Evolutionary conservation across 371 early-diverging fungal species (phyloP).

Genomic region (Saksenaea vasiformis): DNA sequence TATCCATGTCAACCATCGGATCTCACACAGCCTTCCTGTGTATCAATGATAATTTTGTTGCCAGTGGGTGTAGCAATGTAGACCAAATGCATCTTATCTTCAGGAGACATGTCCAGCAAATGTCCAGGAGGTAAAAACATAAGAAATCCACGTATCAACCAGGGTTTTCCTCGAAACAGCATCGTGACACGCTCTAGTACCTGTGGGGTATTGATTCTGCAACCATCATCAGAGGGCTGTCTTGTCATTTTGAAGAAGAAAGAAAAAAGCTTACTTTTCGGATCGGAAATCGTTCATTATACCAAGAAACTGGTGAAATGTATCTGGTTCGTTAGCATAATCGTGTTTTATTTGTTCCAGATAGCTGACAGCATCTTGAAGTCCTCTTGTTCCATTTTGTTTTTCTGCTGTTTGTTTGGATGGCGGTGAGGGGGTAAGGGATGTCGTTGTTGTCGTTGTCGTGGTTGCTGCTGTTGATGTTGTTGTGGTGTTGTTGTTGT

Average conservation of each 20-base stretch:
- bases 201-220: constrained; percentile 37
- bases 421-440: neutral
- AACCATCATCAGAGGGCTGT: neutral
- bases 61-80: constrained; percentile 33
- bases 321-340: constrained; percentile 21
- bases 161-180: constrained; percentile 34
- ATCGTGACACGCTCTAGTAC: constrained; percentile 36
- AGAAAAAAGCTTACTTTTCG: constrained; percentile 25
- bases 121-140: constrained; percentile 41
- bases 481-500: too few species aligned
- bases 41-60: constrained; percentile 30
- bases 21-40: constrained; percentile 22
- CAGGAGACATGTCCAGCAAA: constrained; percentile 28
- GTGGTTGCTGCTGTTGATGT: neutral
- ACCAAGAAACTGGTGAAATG: constrained; percentile 24
- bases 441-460: neutral
- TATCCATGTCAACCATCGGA: constrained; percentile 14
- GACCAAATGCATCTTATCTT: constrained; percentile 21
- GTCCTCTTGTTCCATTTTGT: constrained; percentile 4
- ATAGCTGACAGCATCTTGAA: constrained; percentile 28
- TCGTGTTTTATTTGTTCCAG: constrained; percentile 24
- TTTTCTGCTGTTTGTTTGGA: constrained; percentile 8
- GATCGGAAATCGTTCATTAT: constrained; percentile 34
- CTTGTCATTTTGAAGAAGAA: neutral
- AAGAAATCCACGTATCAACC: constrained; percentile 33